phyloP scores from a whole-genome alignment of 2,329 filamentous ascomycete species.

The Ophiostoma perfectum region DNA sequence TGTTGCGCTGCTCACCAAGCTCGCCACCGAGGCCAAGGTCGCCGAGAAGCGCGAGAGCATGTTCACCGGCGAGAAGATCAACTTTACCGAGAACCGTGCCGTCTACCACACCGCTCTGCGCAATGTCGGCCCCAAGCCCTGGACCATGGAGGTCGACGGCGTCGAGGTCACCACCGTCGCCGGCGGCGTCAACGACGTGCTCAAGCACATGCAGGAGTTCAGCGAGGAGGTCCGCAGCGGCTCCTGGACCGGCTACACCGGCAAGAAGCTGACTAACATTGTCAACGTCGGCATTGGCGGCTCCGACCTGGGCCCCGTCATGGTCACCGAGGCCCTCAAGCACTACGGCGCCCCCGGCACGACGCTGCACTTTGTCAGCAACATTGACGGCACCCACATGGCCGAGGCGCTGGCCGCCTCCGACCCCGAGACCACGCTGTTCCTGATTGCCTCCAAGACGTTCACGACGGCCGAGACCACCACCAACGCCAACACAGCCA shows the following conservation, averaged over 20 bases:
- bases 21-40: constrained; percentile 84
- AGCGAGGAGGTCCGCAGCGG: constrained; percentile 90
- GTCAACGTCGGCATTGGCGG: constrained; percentile 98
- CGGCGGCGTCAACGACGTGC: constrained; percentile 81
- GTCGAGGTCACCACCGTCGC: constrained; percentile 86
- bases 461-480: constrained; percentile 97
- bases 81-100: constrained; percentile 95
- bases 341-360: constrained; percentile 80
- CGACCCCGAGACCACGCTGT: constrained; percentile 96
- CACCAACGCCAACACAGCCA: constrained; percentile 96
- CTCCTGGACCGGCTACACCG: constrained; percentile 93
- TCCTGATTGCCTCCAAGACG: constrained; percentile 97
- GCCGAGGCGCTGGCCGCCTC: constrained; percentile 84
- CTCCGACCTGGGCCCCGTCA: constrained; percentile 97
- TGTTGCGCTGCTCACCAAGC: constrained; percentile 74
- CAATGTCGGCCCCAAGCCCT: constrained; percentile 66
- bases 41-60: constrained; percentile 94
- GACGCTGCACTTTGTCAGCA: constrained; percentile 97
- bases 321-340: constrained; percentile 98
- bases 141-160: constrained; percentile 79
- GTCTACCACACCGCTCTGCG: constrained; percentile 94
- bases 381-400: constrained; percentile 98
- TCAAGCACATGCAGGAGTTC: constrained; percentile 98
- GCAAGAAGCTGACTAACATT: constrained; percentile 94
- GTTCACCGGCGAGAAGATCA: constrained; percentile 98